Percentiles rank a stretch among this genome's conserved stretches.
phyloP scores from a whole-genome alignment of 345 rosid species.

The Passiflora organensis region DNA sequence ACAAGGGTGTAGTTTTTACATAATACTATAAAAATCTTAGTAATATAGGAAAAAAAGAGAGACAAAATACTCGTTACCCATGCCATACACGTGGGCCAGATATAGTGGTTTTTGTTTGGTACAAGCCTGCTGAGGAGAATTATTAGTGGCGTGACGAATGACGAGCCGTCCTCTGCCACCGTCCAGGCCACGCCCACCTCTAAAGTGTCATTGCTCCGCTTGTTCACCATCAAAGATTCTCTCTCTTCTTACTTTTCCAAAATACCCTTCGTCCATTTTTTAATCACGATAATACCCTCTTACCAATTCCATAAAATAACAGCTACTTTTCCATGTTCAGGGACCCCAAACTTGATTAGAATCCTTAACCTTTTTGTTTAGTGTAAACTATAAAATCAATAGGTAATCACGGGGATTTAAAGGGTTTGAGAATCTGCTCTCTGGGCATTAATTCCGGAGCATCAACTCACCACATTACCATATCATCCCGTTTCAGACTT shows the following conservation, averaged over 20 bases:
- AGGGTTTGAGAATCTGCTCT: not conserved
- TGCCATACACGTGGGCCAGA: conserved; percentile 15
- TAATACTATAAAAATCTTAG: not conserved
- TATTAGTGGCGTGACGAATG: conserved; percentile 15
- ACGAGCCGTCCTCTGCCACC: conserved; percentile 10
- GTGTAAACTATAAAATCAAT: no score
- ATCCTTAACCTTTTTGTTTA: no score
- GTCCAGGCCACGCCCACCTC: conserved; percentile 16
- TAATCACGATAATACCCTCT: not conserved
- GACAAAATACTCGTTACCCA: no score
- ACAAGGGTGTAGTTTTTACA: not conserved
- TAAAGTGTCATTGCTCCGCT: conserved; percentile 15
- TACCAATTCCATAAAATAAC: conserved; percentile 1
- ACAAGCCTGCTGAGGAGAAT: no score
- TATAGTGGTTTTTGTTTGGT: no score
- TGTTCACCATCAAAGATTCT: not conserved
- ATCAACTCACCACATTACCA: no score
- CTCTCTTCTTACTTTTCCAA: no score
- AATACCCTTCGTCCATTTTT: not conserved
- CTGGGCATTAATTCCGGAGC: no score
- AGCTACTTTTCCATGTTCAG: no score
- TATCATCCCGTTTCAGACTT: no score
- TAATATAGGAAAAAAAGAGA: no score
- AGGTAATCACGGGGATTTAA: not conserved
- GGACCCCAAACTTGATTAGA: no score